These are phyloP conservation scores for Fusarium virguliforme DNA, from an alignment of 2,329 filamentous ascomycete genomes.

Conservation along the genomic window DNA sequence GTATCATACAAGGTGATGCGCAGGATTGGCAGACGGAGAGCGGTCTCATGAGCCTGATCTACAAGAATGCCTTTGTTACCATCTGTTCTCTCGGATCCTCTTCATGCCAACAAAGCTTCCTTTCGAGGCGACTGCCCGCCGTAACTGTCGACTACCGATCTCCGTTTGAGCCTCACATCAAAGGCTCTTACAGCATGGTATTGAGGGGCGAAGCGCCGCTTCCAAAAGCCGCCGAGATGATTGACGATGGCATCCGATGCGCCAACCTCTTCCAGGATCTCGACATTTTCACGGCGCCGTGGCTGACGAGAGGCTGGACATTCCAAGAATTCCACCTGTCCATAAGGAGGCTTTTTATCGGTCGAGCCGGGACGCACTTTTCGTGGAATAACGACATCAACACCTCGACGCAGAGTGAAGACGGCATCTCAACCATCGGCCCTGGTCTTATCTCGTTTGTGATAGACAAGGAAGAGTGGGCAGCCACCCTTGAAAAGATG, in stretches of 20 bases:
- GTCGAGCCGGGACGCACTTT: constrained; percentile 4
- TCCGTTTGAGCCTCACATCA: not conserved
- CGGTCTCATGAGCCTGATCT: not conserved
- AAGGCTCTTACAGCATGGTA: not conserved
- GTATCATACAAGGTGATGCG: constrained; percentile 22
- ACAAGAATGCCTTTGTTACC: not conserved
- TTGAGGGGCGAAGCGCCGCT: not conserved
- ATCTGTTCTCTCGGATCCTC: constrained; percentile 1
- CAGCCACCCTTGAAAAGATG: not conserved
- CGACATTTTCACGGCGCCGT: constrained; percentile 1
- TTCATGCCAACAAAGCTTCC: constrained; percentile 6
- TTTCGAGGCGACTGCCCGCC: not conserved
- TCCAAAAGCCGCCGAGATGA: not conserved
- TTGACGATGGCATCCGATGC: not conserved
- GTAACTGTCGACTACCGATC: not conserved
- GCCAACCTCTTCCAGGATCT: constrained; percentile 16
- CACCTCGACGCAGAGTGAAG: constrained; percentile 1
- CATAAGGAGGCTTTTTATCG: not conserved
- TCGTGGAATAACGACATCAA: not conserved
- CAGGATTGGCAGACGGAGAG: constrained; percentile 12
- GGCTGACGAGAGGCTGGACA: constrained; percentile 26
- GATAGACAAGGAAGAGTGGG: not conserved
- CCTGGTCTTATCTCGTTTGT: constrained; percentile 6
- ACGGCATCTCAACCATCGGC: not conserved
- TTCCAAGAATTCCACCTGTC: constrained; percentile 23